Percentiles rank a stretch among this genome's conserved stretches.
Evolutionary conservation across 768 basidiomycete species (phyloP).

Genomic region (Phylloporus arenicola): DNA sequence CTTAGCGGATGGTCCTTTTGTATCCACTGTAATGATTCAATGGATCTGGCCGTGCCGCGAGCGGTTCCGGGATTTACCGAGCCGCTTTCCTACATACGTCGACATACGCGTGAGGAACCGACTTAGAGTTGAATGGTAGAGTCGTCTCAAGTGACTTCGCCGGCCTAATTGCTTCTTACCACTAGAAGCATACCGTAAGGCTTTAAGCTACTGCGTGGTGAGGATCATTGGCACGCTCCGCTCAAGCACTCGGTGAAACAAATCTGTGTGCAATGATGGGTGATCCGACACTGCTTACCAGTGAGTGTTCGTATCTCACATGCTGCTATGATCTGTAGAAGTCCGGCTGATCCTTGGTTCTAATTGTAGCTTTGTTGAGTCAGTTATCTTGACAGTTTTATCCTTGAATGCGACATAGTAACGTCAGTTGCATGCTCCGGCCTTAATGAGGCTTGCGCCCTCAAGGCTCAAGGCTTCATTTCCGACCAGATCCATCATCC

Average conservation of each 20-base stretch:
- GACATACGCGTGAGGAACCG: too few species aligned
- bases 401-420: slow-evolving; percentile 1
- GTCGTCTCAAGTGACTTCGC: background rate
- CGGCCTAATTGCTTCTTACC: background rate
- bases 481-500: background rate
- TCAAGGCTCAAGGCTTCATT: too few species aligned
- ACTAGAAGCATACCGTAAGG: background rate
- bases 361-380: background rate
- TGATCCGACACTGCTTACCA: background rate
- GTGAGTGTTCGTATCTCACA: background rate
- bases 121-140: too few species aligned
- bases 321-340: background rate
- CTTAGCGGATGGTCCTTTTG: too few species aligned
- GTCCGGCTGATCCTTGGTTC: background rate
- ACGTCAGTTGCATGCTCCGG: slow-evolving; percentile 1
- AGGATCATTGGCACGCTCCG: background rate
- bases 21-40: too few species aligned
- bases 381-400: slow-evolving; percentile 2
- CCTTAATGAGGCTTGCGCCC: background rate
- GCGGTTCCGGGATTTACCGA: background rate
- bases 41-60: too few species aligned
- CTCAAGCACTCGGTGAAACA: too few species aligned
- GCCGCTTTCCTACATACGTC: background rate
- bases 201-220: background rate
- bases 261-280: background rate